Base-by-base conservation (phyloP, 2,329 filamentous ascomycete species). In the Corinectria fuckeliana region DNA sequence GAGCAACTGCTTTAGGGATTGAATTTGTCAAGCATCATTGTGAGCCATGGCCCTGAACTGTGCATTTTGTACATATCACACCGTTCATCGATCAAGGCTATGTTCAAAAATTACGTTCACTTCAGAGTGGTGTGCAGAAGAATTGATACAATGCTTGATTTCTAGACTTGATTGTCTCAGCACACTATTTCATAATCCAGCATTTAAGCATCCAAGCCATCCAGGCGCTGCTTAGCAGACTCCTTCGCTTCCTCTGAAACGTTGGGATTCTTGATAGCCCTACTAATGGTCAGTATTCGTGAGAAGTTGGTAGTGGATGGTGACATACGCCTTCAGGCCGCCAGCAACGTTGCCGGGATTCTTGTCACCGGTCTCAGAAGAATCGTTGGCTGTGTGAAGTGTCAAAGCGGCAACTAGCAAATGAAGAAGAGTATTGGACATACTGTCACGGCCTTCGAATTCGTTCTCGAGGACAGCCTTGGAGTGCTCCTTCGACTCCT, bases 401-500 rank as follows among this genome's bases (percentile, higher is more conserved):
- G 13, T 13, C 11, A 4, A 13, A 13, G 18, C n/a, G 9, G 9
- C n/a, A n/a, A n/a, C n/a, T n/a, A 20, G 8, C 1, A 0, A 6
- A 11, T 25, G 14, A 3, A 26, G 9, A 2, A 21, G 2, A 3
- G 4, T 26, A 13, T 2, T 16, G 3, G 32, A 3, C 64, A n/a
- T 62, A 77, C 76, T 72, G 50, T 78, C 70, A 3, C 76, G 76
- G 3, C 77, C 77, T 53, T 80, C 77, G 62, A 81, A 80, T 64
- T 83, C 76, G 28, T 82, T 77, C 25, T 85, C 77, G 51, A 87
- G 80, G 8, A 85, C 74, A 36, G 81, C 71, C 59, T 77, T 78
- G 56, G 83, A 85, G 75, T 85, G 78, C 70, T 85, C 70, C 78
- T 86, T 86, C 58, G 83, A 74, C 71, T 84, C 81, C 50, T 84